A percentile compares a stretch with the other conserved stretches of the same genome.
phyloP scores from a whole-genome alignment of 352 stramenopile genomes.

The Blastocystis sp. region DNA sequence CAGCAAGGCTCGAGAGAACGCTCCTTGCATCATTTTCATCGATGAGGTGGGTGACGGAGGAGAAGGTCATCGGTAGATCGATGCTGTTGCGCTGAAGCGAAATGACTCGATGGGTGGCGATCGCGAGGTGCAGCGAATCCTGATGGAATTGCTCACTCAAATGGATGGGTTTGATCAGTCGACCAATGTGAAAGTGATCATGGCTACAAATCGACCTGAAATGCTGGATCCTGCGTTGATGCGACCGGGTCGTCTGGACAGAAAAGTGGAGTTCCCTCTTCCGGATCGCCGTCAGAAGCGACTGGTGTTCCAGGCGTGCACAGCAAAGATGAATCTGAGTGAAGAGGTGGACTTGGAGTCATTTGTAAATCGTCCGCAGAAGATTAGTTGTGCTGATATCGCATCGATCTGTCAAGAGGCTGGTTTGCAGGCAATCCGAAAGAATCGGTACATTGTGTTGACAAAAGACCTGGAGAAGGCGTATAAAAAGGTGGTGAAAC shows the following conservation, averaged over 20 bases:
- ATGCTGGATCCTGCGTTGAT: conserved; percentile 96
- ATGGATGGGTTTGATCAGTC: conserved; percentile 99
- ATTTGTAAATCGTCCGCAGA: conserved; percentile 99
- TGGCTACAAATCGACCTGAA: conserved; percentile 98
- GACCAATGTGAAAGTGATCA: conserved; percentile 99
- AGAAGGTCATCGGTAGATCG: conserved; percentile 64
- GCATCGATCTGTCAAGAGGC: conserved; percentile 96
- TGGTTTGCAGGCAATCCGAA: conserved; percentile 93
- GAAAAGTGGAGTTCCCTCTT: conserved; percentile 97
- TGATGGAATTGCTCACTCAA: conserved; percentile 99
- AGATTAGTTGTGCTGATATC: conserved; percentile 96
- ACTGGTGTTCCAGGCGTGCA: conserved; percentile 99
- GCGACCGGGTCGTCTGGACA: conserved; percentile 90
- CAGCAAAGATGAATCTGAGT: conserved; percentile 96
- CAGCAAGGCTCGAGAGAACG: conserved; percentile 95
- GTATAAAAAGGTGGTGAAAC: conserved; percentile 99
- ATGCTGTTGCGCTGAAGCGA: conserved; percentile 59
- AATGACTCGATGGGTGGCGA: conserved; percentile 64
- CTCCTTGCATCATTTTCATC: conserved; percentile 98
- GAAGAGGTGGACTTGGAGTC: conserved; percentile 98
- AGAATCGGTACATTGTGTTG: conserved; percentile 99
- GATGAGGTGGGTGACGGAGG: conserved; percentile 89
- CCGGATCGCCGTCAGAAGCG: conserved; percentile 97
- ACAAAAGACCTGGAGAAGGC: conserved; percentile 98
- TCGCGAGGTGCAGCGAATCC: conserved; percentile 87